Base-by-base conservation (phyloP, 345 rosid genomes). In the Excoecaria cochinchinensis region DNA sequence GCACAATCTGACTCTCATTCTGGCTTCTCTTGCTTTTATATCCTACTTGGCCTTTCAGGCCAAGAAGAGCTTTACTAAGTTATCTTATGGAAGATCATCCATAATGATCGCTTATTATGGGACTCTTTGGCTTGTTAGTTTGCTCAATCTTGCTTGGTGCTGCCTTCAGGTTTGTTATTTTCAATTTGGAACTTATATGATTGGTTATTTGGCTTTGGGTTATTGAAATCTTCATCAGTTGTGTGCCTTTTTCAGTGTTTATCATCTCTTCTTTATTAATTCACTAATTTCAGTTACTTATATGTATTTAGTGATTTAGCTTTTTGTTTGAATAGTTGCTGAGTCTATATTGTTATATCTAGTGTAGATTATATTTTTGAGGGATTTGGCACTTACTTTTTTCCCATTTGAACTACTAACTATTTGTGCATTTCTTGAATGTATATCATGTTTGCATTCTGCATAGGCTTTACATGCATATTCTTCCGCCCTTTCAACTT, bases 141-240 rank as follows among this genome's bases (percentile, higher is more conserved):
- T 88, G 93, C 97, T 91, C 80, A 95, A 92, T 77, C 92, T 95
- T 74, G 83, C 82, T 74, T 95, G 97, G 99, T 92, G 94, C 71
- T 87, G 74, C 73, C 76, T 89, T 60, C 97, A 93, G 98, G 98
- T 93, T 80, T 21, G 77, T 79, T 40, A 19, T 69, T 64, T 75
- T 77, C 69, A 25, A 17, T 69, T 46, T 24, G 48, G 46, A 62
- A 17, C 17, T 12, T 3, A 6, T 9, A 25, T 25, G 17, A 12
- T 52, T 21, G 40, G 1, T 6, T 48, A 64, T 11, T 64, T 10
- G 40, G 14, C 47, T 42, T 55, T 69, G 79, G 73, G 56, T 24
- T 52, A 42, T 44, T 56, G 51, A 15, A 59, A 79, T 8, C 42
- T 6, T 25, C 48, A 48, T 59, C 31, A 31, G 19, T 62, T 60